Conservation (phyloP, 768 basidiomycete species). For the Asterophora parasitica region DNA sequence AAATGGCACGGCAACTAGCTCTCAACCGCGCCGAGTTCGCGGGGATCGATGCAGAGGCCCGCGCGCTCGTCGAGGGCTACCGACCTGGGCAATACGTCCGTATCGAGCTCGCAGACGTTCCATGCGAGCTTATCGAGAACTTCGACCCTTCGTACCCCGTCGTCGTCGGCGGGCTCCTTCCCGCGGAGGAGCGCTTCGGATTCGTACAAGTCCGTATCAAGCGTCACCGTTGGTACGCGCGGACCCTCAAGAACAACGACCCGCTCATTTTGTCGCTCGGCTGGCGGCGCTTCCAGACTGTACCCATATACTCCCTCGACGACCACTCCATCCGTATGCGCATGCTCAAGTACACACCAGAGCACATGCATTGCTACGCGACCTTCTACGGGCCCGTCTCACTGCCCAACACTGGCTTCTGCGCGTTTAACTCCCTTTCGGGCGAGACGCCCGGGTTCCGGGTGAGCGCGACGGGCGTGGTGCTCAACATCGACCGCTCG, state of each 20-base stretch:
- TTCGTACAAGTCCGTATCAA: conserved; percentile 95
- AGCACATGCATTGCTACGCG: conserved; percentile 99
- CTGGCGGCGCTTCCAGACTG: conserved; percentile 93
- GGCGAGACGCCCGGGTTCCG: conserved; percentile 74
- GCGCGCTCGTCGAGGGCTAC: conserved; percentile 85
- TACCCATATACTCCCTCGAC: conserved; percentile 94
- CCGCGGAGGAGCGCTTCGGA: conserved; percentile 88
- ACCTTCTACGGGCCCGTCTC: conserved; percentile 95
- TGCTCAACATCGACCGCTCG: conserved; percentile 88
- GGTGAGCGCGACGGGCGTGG: conserved; percentile 89
- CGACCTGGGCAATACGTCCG: conserved; percentile 91
- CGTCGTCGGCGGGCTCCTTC: conserved; percentile 85
- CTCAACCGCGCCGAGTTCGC: conserved; percentile 86
- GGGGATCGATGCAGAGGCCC: conserved; percentile 67
- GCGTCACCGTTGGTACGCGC: conserved; percentile 89
- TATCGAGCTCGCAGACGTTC: conserved; percentile 78
- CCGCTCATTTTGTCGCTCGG: conserved; percentile 96
- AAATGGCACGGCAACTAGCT: conserved; percentile 78
- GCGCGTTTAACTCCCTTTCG: conserved; percentile 86
- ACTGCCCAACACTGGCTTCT: conserved; percentile 93
- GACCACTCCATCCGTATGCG: conserved; percentile 98
- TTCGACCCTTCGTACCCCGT: conserved; percentile 92
- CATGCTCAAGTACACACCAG: conserved; percentile 99
- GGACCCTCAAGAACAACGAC: conserved; percentile 94
- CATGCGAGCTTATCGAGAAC: conserved; percentile 88